Base-by-base conservation (phyloP, 495 filamentous ascomycete species). In the Glutinoglossum americanum region DNA sequence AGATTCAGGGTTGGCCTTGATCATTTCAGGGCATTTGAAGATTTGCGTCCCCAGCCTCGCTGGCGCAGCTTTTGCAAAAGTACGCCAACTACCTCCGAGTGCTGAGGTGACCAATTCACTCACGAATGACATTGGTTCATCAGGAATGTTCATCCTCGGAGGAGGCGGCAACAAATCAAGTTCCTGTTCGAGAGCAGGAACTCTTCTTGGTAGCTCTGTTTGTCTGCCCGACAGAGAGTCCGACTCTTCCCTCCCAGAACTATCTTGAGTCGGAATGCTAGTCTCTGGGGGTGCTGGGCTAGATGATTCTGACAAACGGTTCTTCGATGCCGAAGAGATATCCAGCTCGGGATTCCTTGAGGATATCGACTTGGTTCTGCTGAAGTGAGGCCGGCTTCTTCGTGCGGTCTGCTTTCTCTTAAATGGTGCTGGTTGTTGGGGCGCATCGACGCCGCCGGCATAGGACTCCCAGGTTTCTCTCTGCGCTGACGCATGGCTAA, bases 1-100 rank as follows among this genome's bases (percentile, higher is more conserved):
- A 11, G 55, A 4, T 11, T 57, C 56, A 5, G 19, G 19, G n/a
- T 57, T 49, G 41, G 25, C 41, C 30, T 49, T 44, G 10, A 57
- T 57, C 19, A 57, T 25, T 28, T 57, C 37, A 25, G 19, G 56
- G 26, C 56, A 57, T 25, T 30, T 30, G 23, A 57, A 47, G 47
- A 57, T 26, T 32, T 57, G 56, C 27, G 55, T 44, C 9, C 19
- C 41, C 53, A 35, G 53, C 53, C 32, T 55, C 4, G 5, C 28
- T 23, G n/a, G 25, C 11, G 44, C 41, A 32, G 55, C 56, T 28
- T 57, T 57, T 11, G 56, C 56, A 23, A 57, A 57, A 11, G 56
- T 57, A 11, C 7, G 13, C 27, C 15, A 7, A 32, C 37, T 56
- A 9, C 54, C 54, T 3, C 54, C 54, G 19, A 56, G 19, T 10